Percentiles rank a stretch among this genome's conserved stretches.
These are phyloP conservation scores for Botrytis galanthina DNA, from an alignment of 2,329 filamentous ascomycete species.

Conservation along the genomic window DNA sequence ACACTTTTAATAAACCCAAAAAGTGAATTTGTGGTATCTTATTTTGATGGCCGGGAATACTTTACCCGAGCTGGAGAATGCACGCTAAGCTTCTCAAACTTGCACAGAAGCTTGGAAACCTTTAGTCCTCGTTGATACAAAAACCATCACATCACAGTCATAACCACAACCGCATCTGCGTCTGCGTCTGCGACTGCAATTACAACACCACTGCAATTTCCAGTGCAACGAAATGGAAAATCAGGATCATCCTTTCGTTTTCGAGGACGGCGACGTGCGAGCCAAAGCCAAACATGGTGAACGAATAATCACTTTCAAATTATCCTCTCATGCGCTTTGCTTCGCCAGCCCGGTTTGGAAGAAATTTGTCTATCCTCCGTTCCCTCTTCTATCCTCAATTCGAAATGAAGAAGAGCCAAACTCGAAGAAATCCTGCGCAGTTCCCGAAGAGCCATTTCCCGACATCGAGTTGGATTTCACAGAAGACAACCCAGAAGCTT, in stretches of 20 bases:
- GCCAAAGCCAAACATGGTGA: not conserved
- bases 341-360: not conserved
- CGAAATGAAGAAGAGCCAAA: not conserved
- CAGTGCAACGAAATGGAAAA: not conserved
- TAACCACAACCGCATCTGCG: not conserved
- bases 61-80: not conserved
- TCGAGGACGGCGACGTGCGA: not conserved
- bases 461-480: not conserved
- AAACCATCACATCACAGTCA: not conserved
- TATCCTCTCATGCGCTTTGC: not conserved
- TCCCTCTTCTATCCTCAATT: not conserved
- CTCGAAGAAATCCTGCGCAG: not conserved
- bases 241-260: not conserved
- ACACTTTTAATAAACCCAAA: not conserved
- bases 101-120: not conserved
- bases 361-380: not conserved
- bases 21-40: not conserved
- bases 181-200: not conserved
- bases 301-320: not conserved
- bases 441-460: not conserved
- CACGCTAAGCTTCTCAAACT: not conserved
- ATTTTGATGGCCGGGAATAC: fast-evolving
- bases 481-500: not conserved
- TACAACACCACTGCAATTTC: not conserved
- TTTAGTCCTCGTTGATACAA: not conserved